Base-by-base conservation (phyloP, 2,329 filamentous ascomycete genomes). In the Pseudopithomyces chartarum region DNA sequence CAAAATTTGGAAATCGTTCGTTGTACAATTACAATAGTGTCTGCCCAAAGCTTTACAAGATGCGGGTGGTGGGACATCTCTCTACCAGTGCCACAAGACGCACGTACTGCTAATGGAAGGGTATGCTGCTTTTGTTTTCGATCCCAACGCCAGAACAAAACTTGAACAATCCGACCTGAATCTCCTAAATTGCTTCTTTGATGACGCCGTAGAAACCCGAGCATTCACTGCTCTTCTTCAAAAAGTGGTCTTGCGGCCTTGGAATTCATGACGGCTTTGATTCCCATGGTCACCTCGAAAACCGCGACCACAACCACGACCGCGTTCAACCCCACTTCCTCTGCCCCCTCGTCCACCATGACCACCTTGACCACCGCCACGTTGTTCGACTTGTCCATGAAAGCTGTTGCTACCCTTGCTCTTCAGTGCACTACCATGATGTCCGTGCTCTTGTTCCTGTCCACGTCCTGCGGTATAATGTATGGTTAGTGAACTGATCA, bases 91-190 rank as follows among this genome's bases (percentile, higher is more conserved):
- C 43, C 15, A 36, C 20, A 54, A 32, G 43, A 33, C 34, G 29
- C 55, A 51, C 45, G 44, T 42, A 42, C 32, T 47, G 43, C 42
- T 43, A 54, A 51, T 48, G 50, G 56, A 60, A 48, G 65, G 65
- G 59, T 66, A 66, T 66, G 62, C 34, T 58, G 57, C 61, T 66
- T 66, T n/a, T n/a, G n/a, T n/a, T n/a, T 66, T 65, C 50, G 11
- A 12, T 13, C 46, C 46, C 1, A 26, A 44, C 42, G 42, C 38
- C 51, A 20, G 36, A 40, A 29, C 40, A 10, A 58, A 54, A n/a
- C 20, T 43, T 22, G 34, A 47, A 33, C 26, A 38, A 38, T 45
- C 13, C 29, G 15, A 17, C 26, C 29, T 13, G 32, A 54, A 7
- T 33, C 22, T n/a, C 17, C n/a, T 23, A 26, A 32, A 10, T 36